These are phyloP conservation scores for Aristolochia californica DNA, from an alignment of 164 flowering plant genomes.

Conservation along the genomic window DNA sequence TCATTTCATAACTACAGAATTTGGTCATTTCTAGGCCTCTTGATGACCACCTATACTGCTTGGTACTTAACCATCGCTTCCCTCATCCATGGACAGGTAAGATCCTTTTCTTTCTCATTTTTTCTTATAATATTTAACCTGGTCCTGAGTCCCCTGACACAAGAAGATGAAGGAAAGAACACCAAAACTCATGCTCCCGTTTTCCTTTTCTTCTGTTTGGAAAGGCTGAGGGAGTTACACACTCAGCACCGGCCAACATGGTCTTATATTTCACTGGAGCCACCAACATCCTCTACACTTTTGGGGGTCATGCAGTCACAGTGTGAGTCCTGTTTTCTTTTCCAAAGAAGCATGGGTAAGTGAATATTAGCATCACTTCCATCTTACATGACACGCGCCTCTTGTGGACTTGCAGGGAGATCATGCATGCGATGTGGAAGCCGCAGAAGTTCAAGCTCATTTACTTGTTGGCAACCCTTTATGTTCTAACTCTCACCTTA, in stretches of 20 bases:
- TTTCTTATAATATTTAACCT: too few species aligned
- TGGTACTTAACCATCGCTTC: conserved; percentile 82
- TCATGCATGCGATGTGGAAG: conserved; percentile 95
- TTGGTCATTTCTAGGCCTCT: conserved; percentile 80
- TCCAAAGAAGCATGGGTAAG: neutral
- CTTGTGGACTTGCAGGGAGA: conserved; percentile 40
- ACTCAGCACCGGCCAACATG: conserved; percentile 54
- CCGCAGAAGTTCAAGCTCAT: conserved; percentile 76
- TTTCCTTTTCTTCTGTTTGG: too few species aligned
- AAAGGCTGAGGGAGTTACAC: conserved; percentile 58
- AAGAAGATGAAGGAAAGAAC: too few species aligned
- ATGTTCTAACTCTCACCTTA: conserved; percentile 68
- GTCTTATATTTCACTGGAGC: conserved; percentile 76
- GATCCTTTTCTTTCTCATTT: too few species aligned
- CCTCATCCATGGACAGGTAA: conserved; percentile 72
- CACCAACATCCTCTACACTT: conserved; percentile 77
- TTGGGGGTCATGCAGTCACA: conserved; percentile 89
- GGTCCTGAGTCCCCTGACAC: neutral
- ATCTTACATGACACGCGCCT: neutral
- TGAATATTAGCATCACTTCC: neutral
- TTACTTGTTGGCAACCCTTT: conserved; percentile 60
- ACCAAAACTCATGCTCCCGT: too few species aligned
- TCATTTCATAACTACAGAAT: conserved; percentile 83
- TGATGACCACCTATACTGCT: conserved; percentile 86
- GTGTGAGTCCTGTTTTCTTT: conserved; percentile 39